Conservation (phyloP, 352 stramenopile genomes). For the Globisporangium polare region DNA sequence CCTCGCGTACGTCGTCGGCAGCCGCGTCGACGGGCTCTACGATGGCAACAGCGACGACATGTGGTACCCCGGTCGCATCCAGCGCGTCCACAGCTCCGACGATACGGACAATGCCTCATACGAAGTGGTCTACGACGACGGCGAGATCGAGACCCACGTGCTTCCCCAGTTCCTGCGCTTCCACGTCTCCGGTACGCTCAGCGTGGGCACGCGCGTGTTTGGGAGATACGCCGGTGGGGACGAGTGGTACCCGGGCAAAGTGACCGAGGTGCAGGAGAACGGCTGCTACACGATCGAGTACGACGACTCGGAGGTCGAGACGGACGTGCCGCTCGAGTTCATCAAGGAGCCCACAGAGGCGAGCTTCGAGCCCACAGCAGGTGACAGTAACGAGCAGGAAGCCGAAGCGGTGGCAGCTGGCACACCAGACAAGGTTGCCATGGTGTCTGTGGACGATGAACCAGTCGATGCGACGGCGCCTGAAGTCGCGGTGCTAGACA, state of each 20-base stretch:
- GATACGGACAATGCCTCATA: constrained; percentile 23
- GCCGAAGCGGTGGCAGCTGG: no score
- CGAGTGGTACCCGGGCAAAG: constrained; percentile 63
- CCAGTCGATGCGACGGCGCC: not conserved
- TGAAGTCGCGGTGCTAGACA: not conserved
- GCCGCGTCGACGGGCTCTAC: constrained; percentile 77
- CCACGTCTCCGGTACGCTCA: constrained; percentile 67
- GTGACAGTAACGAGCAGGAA: not conserved
- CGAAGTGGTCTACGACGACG: constrained; percentile 75
- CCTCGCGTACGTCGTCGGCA: constrained; percentile 30
- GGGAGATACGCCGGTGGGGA: constrained; percentile 61
- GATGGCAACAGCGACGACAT: constrained; percentile 75
- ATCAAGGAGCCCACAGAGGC: constrained; percentile 36
- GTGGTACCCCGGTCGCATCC: constrained; percentile 68
- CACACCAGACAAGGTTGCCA: not conserved
- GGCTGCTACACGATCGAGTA: constrained; percentile 73
- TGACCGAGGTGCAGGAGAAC: constrained; percentile 59
- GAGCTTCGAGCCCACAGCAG: not conserved
- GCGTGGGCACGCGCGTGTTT: constrained; percentile 64
- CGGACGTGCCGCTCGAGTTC: constrained; percentile 43
- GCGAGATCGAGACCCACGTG: constrained; percentile 54
- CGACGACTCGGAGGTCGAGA: constrained; percentile 75
- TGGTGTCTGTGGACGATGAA: constrained; percentile 1
- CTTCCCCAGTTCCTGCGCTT: constrained; percentile 33
- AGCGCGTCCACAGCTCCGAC: constrained; percentile 21